Percentiles rank a stretch among this genome's conserved stretches.
These are phyloP conservation scores for Didymella glomerata DNA, from an alignment of 2,329 filamentous ascomycete genomes.

Conservation along the genomic window DNA sequence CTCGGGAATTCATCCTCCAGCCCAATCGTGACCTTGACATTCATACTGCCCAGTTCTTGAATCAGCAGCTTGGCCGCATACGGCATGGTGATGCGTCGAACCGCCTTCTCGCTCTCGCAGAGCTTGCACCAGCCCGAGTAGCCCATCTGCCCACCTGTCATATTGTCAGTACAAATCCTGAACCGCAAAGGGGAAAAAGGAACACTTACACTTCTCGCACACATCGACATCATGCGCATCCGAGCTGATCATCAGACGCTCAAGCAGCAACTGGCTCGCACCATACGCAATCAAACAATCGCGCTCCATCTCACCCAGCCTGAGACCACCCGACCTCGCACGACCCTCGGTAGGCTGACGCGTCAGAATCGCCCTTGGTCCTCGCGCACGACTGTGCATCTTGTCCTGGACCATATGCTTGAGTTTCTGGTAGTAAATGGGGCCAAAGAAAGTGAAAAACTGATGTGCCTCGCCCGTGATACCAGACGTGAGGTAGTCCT, in stretches of 20 bases:
- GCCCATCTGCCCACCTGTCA: constrained; percentile 79
- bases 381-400: constrained; percentile 94
- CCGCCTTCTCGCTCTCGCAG: constrained; percentile 82
- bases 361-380: constrained; percentile 89
- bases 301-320: constrained; percentile 97
- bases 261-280: constrained; percentile 87
- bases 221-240: constrained; percentile 93
- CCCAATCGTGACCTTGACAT: constrained; percentile 91
- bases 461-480: constrained; percentile 94
- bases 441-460: constrained; percentile 97
- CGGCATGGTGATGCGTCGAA: constrained; percentile 94
- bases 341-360: constrained; percentile 96
- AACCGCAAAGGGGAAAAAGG: neutral
- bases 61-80: constrained; percentile 97
- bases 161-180: neutral
- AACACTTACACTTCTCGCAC: constrained; percentile 75
- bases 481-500: constrained; percentile 94
- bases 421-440: constrained; percentile 98
- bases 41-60: constrained; percentile 98
- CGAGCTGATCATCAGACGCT: constrained; percentile 92
- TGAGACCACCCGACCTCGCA: constrained; percentile 87
- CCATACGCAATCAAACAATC: constrained; percentile 98
- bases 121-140: constrained; percentile 95
- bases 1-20: constrained; percentile 84
- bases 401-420: constrained; percentile 99